Conservation (phyloP, 1,284 basidiomycete species). For the Marasmius tenuissimus region DNA sequence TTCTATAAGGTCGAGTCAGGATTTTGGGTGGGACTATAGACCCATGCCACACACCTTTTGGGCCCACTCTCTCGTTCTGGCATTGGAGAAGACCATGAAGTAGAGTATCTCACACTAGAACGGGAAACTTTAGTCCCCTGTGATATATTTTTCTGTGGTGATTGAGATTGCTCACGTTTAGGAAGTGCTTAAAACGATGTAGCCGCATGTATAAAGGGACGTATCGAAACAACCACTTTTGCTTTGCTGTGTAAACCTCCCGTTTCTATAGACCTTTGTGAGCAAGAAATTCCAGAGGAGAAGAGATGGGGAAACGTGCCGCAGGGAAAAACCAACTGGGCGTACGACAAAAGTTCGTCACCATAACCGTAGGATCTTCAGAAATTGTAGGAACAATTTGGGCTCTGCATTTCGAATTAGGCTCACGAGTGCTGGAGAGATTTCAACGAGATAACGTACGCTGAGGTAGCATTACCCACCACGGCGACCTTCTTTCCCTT, state of each 20-base stretch:
- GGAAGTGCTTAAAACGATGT: constrained; percentile 32
- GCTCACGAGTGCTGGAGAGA: not conserved
- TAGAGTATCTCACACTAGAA: constrained; percentile 9
- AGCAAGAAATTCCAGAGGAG: not conserved
- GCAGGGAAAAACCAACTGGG: constrained; percentile 44
- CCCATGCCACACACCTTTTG: not conserved
- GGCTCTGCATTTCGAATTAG: constrained; percentile 25
- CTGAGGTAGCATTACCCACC: constrained; percentile 53
- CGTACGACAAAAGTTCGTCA: constrained; percentile 47
- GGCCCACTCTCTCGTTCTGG: not conserved
- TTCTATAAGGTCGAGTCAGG: constrained; percentile 17
- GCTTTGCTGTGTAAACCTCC: constrained; percentile 25
- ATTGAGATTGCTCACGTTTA: constrained; percentile 24
- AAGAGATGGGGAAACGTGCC: constrained; percentile 23
- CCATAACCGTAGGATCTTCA: constrained; percentile 34
- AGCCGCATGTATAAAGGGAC: constrained; percentile 39
- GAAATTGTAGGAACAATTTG: constrained; percentile 47
- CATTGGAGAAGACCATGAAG: not conserved
- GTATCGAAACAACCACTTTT: constrained; percentile 36
- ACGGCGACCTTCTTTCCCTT: constrained; percentile 44
- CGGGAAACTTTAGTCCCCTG: constrained; percentile 8
- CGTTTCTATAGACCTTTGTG: constrained; percentile 24
- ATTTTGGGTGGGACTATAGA: not conserved
- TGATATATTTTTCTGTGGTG: not conserved
- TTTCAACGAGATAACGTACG: constrained; percentile 37